Percentiles rank a stretch among this genome's conserved stretches.
Conservation (phyloP, 1,139 yeast genomes). For the Blastobotrys serpentis region DNA sequence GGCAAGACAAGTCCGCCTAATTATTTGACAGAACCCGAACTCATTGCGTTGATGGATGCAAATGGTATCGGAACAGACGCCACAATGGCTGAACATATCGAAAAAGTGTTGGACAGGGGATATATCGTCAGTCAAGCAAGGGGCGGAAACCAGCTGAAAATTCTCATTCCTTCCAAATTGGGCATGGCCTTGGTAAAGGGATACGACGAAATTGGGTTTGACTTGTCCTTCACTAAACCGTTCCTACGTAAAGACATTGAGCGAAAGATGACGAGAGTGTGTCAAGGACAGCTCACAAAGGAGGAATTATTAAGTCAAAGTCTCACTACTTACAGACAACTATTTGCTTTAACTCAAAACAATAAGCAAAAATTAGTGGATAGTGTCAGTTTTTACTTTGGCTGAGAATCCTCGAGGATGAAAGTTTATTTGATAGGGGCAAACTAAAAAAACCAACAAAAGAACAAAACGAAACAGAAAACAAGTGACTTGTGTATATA, state of each 20-base stretch:
- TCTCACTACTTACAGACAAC: conserved; percentile 57
- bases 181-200: conserved; percentile 92
- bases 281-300: conserved; percentile 58
- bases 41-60: conserved; percentile 90
- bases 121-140: conserved; percentile 46
- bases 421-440: not conserved
- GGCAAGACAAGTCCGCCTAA: conserved; percentile 82
- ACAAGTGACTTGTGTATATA: not conserved
- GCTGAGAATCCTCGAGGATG: not conserved
- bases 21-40: conserved; percentile 86
- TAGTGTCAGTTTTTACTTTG: conserved; percentile 3
- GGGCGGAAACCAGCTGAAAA: conserved; percentile 19
- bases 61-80: conserved; percentile 99
- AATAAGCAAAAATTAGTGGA: conserved; percentile 24
- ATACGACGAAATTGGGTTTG: conserved; percentile 72
- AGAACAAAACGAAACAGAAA: too few relatives aligned
- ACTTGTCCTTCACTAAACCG: conserved; percentile 81
- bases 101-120: conserved; percentile 65
- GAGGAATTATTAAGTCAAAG: conserved; percentile 57
- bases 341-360: conserved; percentile 36
- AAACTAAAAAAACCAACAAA: not conserved
- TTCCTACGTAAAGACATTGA: conserved; percentile 80
- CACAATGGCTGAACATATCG: conserved; percentile 96
- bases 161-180: conserved; percentile 70
- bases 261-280: conserved; percentile 60